Evolutionary conservation across 2,329 filamentous ascomycete genomes (phyloP).

Genomic region (Elsinoe batatas): DNA sequence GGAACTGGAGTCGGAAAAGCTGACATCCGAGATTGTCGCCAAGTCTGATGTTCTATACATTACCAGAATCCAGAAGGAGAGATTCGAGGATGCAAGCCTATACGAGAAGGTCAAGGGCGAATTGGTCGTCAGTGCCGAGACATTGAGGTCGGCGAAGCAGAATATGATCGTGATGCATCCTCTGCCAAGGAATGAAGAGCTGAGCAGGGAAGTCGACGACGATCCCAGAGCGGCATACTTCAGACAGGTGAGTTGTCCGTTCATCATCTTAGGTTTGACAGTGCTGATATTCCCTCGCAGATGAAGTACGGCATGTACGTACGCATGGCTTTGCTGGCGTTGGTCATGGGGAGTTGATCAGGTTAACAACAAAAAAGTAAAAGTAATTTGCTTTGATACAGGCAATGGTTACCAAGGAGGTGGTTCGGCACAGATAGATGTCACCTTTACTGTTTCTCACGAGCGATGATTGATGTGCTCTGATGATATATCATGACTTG

Average conservation of each 20-base stretch:
- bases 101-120: constrained; percentile 84
- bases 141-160: constrained; percentile 81
- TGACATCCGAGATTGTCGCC: constrained; percentile 80
- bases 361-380: constrained; percentile 20
- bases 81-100: constrained; percentile 69
- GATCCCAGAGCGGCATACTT: constrained; percentile 97
- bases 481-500: constrained; percentile 8
- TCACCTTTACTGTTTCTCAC: constrained; percentile 1
- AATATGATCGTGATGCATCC: constrained; percentile 95
- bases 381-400: constrained; percentile 3
- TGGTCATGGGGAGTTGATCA: constrained; percentile 62
- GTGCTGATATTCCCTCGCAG: constrained; percentile 46
- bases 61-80: constrained; percentile 92
- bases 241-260: constrained; percentile 69
- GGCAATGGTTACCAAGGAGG: not conserved
- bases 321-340: constrained; percentile 90
- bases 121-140: constrained; percentile 82
- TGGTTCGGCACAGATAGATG: not conserved
- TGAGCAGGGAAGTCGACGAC: constrained; percentile 93
- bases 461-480: constrained; percentile 10
- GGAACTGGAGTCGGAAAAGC: constrained; percentile 59
- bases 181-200: constrained; percentile 83
- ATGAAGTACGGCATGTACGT: constrained; percentile 98
- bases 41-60: constrained; percentile 91
- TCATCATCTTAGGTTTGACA: constrained; percentile 8